Evolutionary conservation across 2,329 filamentous ascomycete species (phyloP).

Genomic region (Penicillium fuscoglaucum): DNA sequence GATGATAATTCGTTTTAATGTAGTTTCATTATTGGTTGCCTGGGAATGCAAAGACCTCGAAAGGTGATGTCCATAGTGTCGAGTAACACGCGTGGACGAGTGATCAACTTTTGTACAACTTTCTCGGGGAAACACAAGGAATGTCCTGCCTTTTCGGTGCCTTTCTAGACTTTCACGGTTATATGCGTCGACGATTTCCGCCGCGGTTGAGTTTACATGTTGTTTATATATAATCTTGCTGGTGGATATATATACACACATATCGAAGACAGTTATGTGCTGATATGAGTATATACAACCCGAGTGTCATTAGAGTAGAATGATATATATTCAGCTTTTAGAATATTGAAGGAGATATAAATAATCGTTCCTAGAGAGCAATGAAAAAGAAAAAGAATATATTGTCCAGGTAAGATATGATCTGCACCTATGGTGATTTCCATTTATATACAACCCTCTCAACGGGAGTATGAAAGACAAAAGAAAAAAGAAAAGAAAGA

Average conservation of each 20-base stretch:
- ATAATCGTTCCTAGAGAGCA: not conserved
- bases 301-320: not conserved
- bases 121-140: not conserved
- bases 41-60: not conserved
- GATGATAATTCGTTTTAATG: not conserved
- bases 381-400: not conserved
- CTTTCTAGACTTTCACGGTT: not conserved
- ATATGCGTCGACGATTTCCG: not conserved
- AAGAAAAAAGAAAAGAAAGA: not conserved
- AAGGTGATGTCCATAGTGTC: not conserved
- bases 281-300: too few species aligned
- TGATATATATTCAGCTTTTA: not conserved
- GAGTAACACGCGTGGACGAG: not conserved
- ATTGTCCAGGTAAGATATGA: not conserved
- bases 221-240: not conserved
- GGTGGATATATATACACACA: not conserved
- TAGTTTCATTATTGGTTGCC: not conserved
- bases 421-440: not conserved
- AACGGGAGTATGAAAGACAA: not conserved
- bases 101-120: not conserved
- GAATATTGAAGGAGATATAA: not conserved
- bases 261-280: not conserved
- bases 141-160: not conserved
- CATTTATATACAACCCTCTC: constrained; percentile 3
- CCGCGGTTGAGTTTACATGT: not conserved